Evolutionary conservation across 805 yeast species (phyloP).

Genomic region (Ogataea saltuana): DNA sequence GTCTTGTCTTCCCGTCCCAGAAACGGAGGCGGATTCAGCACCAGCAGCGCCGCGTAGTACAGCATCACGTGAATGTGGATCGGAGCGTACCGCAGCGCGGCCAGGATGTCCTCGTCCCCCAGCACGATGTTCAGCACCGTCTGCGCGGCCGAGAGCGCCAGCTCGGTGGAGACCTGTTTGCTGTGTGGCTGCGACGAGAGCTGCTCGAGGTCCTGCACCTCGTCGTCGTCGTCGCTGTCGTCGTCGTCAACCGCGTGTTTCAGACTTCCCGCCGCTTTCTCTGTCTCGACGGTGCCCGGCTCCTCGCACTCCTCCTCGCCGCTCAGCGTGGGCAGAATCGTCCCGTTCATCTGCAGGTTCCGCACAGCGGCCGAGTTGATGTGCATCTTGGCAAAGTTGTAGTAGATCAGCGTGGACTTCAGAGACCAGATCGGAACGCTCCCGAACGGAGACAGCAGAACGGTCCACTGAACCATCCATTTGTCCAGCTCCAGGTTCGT

Average conservation of each 20-base stretch:
- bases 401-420: slow-evolving; percentile 66
- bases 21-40: slow-evolving; percentile 49
- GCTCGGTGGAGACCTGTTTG: slow-evolving; percentile 36
- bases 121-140: slow-evolving; percentile 60
- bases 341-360: slow-evolving; percentile 39
- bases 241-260: slow-evolving; percentile 33
- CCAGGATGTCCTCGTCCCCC: slow-evolving; percentile 57
- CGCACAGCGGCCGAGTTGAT: slow-evolving; percentile 55
- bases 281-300: slow-evolving; percentile 8
- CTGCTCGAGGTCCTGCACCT: slow-evolving; percentile 15
- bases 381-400: slow-evolving; percentile 75
- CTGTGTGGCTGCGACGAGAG: slow-evolving; percentile 30
- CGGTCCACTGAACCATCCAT: slow-evolving; percentile 85
- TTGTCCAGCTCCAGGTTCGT: slow-evolving; percentile 66
- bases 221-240: slow-evolving; percentile 21
- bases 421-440: slow-evolving; percentile 61
- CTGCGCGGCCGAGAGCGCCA: slow-evolving; percentile 64
- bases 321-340: slow-evolving; percentile 29
- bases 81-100: slow-evolving; percentile 62
- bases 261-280: slow-evolving; percentile 25
- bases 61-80: slow-evolving; percentile 73
- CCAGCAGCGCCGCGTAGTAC: slow-evolving; percentile 61
- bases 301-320: slow-evolving; percentile 18
- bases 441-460: slow-evolving; percentile 58
- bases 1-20: slow-evolving; percentile 24